These are phyloP conservation scores for Vitis labrusca DNA, from an alignment of 164 flowering plant genomes.

Conservation along the genomic window DNA sequence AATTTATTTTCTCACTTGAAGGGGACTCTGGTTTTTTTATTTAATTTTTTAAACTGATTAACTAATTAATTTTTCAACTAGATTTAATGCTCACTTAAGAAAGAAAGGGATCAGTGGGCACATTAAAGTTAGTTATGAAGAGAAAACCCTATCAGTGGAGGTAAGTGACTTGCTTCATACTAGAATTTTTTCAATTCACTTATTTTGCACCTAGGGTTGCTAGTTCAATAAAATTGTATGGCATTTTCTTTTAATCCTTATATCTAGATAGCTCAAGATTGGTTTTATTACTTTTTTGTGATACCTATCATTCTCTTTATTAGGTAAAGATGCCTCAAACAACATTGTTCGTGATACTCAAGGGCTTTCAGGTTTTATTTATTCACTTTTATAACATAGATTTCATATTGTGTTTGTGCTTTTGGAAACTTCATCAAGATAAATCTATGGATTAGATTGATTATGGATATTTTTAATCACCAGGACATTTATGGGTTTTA, in stretches of 20 bases:
- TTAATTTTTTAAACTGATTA: neutral
- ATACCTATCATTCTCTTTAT: slow-evolving; percentile 3
- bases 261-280: neutral
- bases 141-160: slow-evolving; percentile 78
- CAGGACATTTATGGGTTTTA: neutral
- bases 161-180: slow-evolving; percentile 32
- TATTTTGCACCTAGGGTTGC: too few species aligned
- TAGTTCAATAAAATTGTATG: too few species aligned
- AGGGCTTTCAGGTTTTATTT: slow-evolving; percentile 81
- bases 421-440: neutral
- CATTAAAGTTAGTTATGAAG: slow-evolving; percentile 64
- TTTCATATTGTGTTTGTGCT: neutral
- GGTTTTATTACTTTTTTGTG: neutral
- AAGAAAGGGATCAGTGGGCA: slow-evolving; percentile 88
- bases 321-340: slow-evolving; percentile 94
- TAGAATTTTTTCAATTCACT: neutral
- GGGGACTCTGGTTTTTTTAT: neutral
- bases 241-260: neutral
- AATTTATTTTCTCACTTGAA: neutral
- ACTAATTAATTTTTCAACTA: slow-evolving; percentile 21
- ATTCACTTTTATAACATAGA: neutral
- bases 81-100: slow-evolving; percentile 75
- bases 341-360: slow-evolving; percentile 78
- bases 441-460: too few species aligned
- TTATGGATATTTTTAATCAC: too few species aligned